Conservation (phyloP, 1,284 basidiomycete genomes). For the Irpex sp. region DNA sequence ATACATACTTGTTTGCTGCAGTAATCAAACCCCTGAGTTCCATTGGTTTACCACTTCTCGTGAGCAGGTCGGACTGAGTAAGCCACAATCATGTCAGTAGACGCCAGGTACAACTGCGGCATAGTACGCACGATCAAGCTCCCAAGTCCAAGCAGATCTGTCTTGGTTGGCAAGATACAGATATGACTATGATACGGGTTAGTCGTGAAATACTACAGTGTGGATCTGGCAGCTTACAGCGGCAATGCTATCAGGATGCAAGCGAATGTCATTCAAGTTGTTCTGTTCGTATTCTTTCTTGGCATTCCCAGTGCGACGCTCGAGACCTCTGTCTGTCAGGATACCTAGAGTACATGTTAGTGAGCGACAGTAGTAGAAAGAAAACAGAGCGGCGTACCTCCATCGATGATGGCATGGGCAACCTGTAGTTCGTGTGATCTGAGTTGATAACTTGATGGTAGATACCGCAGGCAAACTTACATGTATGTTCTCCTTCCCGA, state of each 20-base stretch:
- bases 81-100: conserved; percentile 23
- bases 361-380: no score
- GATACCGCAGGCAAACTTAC: conserved; percentile 31
- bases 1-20: no score
- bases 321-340: neutral
- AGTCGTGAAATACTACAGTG: neutral
- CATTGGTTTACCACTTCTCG: conserved; percentile 37
- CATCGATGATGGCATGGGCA: conserved; percentile 53
- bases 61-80: conserved; percentile 33
- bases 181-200: conserved; percentile 29
- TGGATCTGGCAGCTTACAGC: conserved; percentile 33
- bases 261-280: conserved; percentile 37
- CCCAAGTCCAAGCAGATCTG: conserved; percentile 47
- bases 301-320: conserved; percentile 3
- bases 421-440: conserved; percentile 32
- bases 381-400: conserved; percentile 17
- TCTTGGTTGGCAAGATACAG: conserved; percentile 41
- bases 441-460: neutral
- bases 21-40: no score
- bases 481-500: conserved; percentile 79
- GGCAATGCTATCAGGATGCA: conserved; percentile 66
- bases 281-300: conserved; percentile 42
- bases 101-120: neutral
- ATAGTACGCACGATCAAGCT: conserved; percentile 37
- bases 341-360: neutral